phyloP scores from a whole-genome alignment of 176 grass and related monocot species.

The Secale cereale region DNA sequence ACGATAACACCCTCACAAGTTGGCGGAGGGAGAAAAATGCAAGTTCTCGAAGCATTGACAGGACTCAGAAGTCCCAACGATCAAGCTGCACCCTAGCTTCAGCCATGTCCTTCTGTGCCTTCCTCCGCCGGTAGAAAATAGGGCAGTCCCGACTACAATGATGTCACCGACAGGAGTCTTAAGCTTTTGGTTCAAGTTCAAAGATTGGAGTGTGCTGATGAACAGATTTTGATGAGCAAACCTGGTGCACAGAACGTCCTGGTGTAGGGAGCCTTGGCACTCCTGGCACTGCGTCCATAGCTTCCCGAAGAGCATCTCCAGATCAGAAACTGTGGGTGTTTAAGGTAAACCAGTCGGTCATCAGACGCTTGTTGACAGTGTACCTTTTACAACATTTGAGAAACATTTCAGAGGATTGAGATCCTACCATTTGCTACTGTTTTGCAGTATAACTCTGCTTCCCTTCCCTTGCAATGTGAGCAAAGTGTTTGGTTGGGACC shows the following conservation, averaged over 20 bases:
- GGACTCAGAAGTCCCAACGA: conserved; percentile 81
- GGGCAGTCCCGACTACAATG: conserved; percentile 84
- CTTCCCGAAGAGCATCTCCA: conserved; percentile 88
- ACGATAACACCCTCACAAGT: neutral
- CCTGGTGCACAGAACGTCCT: conserved; percentile 98
- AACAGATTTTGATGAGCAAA: conserved; percentile 6
- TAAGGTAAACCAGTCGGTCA: conserved; percentile 10
- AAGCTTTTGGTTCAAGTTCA: neutral
- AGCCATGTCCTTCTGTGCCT: conserved; percentile 97
- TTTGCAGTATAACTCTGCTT: conserved; percentile 96
- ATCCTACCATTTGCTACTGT: conserved; percentile 80
- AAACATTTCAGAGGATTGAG: neutral
- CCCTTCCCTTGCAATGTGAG: conserved; percentile 95
- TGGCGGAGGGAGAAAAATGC: neutral
- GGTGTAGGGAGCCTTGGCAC: conserved; percentile 97
- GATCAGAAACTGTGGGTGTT: conserved; percentile 59
- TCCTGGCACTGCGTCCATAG: conserved; percentile 99
- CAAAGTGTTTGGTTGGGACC: conserved; percentile 78
- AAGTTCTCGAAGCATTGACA: neutral
- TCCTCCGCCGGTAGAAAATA: conserved; percentile 91
- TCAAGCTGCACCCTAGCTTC: conserved; percentile 92
- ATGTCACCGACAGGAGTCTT: neutral
- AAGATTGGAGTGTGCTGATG: neutral
- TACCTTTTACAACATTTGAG: neutral
- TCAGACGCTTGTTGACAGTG: neutral